These are phyloP conservation scores for Bipolaris victoriae DNA, from an alignment of 2,329 filamentous ascomycete genomes.

Conservation along the genomic window DNA sequence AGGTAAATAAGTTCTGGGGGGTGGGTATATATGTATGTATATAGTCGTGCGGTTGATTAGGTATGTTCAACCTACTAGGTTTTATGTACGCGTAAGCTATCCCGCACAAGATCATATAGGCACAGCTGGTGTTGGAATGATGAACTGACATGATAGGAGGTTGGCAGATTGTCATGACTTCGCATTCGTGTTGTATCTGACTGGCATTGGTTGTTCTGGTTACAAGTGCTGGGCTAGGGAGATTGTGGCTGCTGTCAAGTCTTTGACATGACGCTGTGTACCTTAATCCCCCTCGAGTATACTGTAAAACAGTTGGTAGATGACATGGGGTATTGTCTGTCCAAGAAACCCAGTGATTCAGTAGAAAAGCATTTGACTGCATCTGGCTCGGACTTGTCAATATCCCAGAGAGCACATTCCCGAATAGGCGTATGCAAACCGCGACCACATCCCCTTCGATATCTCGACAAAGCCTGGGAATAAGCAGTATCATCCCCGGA, in stretches of 20 bases:
- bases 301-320: not conserved
- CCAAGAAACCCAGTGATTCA: not conserved
- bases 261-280: constrained; percentile 6
- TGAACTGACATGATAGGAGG: not conserved
- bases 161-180: not conserved
- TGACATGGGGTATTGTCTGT: not conserved
- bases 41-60: not conserved
- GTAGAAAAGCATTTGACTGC: not conserved
- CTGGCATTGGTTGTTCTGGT: not conserved
- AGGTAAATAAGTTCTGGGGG: not conserved
- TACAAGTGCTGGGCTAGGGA: constrained; percentile 4
- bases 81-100: not conserved
- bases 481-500: not conserved
- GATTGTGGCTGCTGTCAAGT: constrained; percentile 6
- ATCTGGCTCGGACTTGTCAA: not conserved
- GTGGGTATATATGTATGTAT: too few species aligned
- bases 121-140: not conserved
- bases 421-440: not conserved
- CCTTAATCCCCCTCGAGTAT: not conserved
- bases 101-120: not conserved
- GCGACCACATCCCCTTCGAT: not conserved
- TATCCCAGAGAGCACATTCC: not conserved
- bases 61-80: not conserved
- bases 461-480: not conserved
- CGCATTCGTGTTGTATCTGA: not conserved